Evolutionary conservation across 2,329 filamentous ascomycete genomes (phyloP).

Genomic region (Mycosphaerelloides madeirae): DNA sequence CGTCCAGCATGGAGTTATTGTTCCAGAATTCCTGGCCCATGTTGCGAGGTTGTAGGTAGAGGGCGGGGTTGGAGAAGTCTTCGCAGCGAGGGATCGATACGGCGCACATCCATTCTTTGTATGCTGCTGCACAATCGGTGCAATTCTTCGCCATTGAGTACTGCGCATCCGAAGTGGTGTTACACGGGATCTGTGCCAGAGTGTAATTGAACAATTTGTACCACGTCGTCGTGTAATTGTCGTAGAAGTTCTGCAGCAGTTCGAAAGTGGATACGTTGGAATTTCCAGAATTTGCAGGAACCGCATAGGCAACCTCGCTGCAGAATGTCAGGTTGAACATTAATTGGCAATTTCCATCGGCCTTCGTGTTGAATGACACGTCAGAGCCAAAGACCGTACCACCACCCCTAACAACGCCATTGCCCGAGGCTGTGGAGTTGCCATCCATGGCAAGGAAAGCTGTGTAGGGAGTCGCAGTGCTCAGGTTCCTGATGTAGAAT

Average conservation of each 20-base stretch:
- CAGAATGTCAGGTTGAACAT: constrained; percentile 87
- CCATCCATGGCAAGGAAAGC: constrained; percentile 65
- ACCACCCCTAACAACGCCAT: constrained; percentile 62
- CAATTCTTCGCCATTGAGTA: constrained; percentile 81
- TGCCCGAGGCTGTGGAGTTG: constrained; percentile 50
- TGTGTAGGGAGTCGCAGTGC: constrained; percentile 64
- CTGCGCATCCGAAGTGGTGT: constrained; percentile 64
- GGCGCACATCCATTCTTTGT: constrained; percentile 93
- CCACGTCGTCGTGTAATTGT: constrained; percentile 63
- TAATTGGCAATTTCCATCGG: constrained; percentile 78
- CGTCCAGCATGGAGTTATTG: constrained; percentile 25
- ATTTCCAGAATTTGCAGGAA: constrained; percentile 71
- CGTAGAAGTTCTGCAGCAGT: constrained; percentile 68
- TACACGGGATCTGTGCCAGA: constrained; percentile 79
- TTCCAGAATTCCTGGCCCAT: constrained; percentile 47
- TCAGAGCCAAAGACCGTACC: constrained; percentile 64
- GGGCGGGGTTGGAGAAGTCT: constrained; percentile 61
- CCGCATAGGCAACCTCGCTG: constrained; percentile 81
- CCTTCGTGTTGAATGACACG: constrained; percentile 72
- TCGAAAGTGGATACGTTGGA: constrained; percentile 34
- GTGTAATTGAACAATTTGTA: constrained; percentile 77
- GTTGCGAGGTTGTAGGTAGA: constrained; percentile 65
- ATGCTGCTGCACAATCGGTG: constrained; percentile 68
- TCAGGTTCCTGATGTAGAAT: constrained; percentile 76
- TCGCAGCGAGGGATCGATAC: constrained; percentile 89